Percentiles rank a stretch among this genome's conserved stretches.
phyloP scores from a whole-genome alignment of 768 basidiomycete species.

The Dentipellis sp. region DNA sequence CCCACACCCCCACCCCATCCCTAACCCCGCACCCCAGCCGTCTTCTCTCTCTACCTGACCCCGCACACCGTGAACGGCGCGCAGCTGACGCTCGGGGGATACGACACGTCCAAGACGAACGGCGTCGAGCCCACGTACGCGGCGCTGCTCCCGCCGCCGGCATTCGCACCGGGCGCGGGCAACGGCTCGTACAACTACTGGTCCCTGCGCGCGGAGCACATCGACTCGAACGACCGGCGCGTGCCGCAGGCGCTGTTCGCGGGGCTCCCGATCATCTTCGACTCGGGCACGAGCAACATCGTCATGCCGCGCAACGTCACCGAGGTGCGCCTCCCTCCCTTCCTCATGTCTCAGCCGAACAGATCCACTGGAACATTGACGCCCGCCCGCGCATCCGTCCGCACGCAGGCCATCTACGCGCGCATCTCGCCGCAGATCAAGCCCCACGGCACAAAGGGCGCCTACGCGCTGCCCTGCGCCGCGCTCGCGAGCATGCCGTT shows the following conservation, averaged over 20 bases:
- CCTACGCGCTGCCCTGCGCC: conserved; percentile 46
- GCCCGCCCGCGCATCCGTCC: conserved; percentile 21
- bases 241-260: neutral
- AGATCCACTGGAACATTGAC: too few relatives aligned
- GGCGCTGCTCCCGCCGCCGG: conserved; percentile 13
- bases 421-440: conserved; percentile 50
- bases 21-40: conserved; percentile 30
- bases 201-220: neutral
- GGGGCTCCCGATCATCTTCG: conserved; percentile 40
- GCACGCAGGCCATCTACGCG: conserved; percentile 40
- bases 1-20: conserved; percentile 20
- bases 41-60: conserved; percentile 30
- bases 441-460: conserved; percentile 38
- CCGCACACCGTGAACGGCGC: conserved; percentile 36
- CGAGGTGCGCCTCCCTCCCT: conserved; percentile 2
- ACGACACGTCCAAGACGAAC: conserved; percentile 45
- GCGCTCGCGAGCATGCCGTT: conserved; percentile 43
- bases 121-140: conserved; percentile 38
- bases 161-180: neutral
- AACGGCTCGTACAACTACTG: neutral
- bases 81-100: conserved; percentile 45
- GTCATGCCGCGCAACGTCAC: conserved; percentile 41
- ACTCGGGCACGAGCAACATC: conserved; percentile 49
- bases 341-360: too few relatives aligned
- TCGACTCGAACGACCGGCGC: neutral